Conservation (phyloP, 306 rosid genomes). For the Ammopiptanthus mongolicus region DNA sequence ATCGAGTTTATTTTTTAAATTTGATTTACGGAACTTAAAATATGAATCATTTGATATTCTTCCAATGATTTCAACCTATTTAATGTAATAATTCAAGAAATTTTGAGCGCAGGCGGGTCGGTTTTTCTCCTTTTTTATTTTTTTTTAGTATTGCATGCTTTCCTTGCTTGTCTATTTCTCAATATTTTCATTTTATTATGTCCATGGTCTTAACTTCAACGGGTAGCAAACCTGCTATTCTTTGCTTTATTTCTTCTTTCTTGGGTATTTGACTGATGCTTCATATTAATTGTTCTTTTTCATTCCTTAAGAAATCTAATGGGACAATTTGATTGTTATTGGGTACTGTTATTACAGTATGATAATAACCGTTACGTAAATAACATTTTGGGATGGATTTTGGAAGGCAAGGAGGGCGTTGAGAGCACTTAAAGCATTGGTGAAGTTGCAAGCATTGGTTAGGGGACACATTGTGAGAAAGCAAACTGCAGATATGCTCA, state of each 20-base stretch:
- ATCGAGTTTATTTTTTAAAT: too few species aligned
- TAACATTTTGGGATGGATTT: constrained; percentile 7
- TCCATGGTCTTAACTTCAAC: not conserved
- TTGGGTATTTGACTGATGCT: not conserved
- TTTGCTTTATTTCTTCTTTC: not conserved
- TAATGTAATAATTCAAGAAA: too few species aligned
- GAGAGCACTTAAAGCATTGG: constrained; percentile 85
- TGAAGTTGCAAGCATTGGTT: constrained; percentile 93
- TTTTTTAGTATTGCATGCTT: not conserved
- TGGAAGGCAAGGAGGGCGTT: constrained; percentile 90
- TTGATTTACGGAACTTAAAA: too few species aligned
- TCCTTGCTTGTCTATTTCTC: not conserved
- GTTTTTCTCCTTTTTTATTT: not conserved
- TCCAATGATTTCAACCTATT: too few species aligned
- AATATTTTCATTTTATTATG: not conserved
- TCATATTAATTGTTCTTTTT: not conserved
- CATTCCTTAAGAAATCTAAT: not conserved
- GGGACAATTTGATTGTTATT: not conserved
- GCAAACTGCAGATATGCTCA: constrained; percentile 82
- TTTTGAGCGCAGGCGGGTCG: too few species aligned
- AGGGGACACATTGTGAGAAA: constrained; percentile 95
- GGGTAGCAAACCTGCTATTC: not conserved
- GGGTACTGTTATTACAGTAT: not conserved
- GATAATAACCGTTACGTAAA: not conserved
- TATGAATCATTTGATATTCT: too few species aligned